Base-by-base conservation (phyloP, 805 yeast genomes). In the Metschnikowia cubensis region DNA sequence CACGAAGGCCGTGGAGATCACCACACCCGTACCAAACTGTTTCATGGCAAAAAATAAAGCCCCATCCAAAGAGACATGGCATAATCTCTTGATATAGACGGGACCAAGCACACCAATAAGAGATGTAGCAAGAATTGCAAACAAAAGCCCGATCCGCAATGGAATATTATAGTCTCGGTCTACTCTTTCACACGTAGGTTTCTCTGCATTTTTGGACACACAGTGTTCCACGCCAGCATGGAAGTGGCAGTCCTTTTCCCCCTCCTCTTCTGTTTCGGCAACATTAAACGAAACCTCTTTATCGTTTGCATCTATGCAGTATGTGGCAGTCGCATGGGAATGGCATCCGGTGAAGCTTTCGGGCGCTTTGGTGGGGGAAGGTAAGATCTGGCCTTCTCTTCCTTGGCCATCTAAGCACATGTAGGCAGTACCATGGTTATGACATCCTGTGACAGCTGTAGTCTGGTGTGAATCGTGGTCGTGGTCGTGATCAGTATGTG, bases 171-270 rank as follows among this genome's bases (percentile, higher is more conserved):
- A 47, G 35, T 51, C 34, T 21, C 46, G 33, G 38, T 64, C 66
- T 3, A 59, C 59, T 33, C 56, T 42, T 36, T 58, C 67, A 52
- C 69, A 65, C 1, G 57, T 42, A 3, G 13, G 33, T 10, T 29
- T 31, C 22, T 48, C 51, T 33, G 45, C 50, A 13, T 37, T 59
- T 6, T 50, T 50, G 13, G 50, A 50, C 1, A 49, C 60, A 49
- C 69, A 65, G 53, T 65, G 69, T 47, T 65, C 69, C 7, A 65
- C 68, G 1, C 69, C 69, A n/a, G 66, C 69, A 46, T 65, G 68
- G 54, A 62, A 65, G 48, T 65, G 69, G 44, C 69, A 65, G 31
- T 64, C 55, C 47, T 21, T 14, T 7, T 25, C 48, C 15, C 13
- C 20, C 8, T 22, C 20, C 8, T 21, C n/a, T 3, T 32, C 21